A percentile compares a stretch with the other conserved stretches of the same genome.
These are phyloP conservation scores for Garcia nutans DNA, from an alignment of 345 rosid genomes.

Conservation along the genomic window DNA sequence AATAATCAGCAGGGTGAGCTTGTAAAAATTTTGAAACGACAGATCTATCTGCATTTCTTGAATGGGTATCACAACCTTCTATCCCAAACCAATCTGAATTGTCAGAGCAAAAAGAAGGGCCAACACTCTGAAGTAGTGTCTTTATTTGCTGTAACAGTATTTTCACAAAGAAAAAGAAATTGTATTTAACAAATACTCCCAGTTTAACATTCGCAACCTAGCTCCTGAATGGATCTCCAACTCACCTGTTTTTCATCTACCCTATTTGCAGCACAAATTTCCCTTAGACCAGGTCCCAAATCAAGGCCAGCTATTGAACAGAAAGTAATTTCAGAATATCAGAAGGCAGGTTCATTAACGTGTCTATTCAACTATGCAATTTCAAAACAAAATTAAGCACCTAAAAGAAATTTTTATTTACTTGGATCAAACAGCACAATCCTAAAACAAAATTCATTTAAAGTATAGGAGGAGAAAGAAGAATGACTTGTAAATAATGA, in stretches of 20 bases:
- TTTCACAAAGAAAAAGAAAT: constrained; percentile 18
- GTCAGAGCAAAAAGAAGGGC: constrained; percentile 72
- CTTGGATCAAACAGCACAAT: background rate
- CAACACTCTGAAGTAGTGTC: constrained; percentile 76
- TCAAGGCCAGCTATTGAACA: constrained; percentile 61
- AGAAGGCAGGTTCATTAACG: background rate
- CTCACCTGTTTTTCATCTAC: constrained; percentile 88
- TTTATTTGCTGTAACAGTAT: constrained; percentile 70
- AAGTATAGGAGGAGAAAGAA: background rate
- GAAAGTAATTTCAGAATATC: constrained; percentile 10
- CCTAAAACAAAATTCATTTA: background rate
- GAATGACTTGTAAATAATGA: background rate
- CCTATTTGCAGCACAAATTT: constrained; percentile 82
- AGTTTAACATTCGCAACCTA: background rate
- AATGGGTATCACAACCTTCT: constrained; percentile 48
- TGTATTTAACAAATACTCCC: background rate
- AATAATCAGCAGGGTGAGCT: constrained; percentile 77
- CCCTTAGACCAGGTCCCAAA: constrained; percentile 82
- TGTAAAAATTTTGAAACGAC: constrained; percentile 79
- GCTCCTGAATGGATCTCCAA: constrained; percentile 9
- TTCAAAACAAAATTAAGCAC: background rate
- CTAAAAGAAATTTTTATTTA: background rate
- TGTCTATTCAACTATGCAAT: background rate
- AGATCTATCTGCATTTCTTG: constrained; percentile 76
- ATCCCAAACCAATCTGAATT: constrained; percentile 75